Conservation (phyloP, 2,329 filamentous ascomycete genomes). For the Claviceps sp. region DNA sequence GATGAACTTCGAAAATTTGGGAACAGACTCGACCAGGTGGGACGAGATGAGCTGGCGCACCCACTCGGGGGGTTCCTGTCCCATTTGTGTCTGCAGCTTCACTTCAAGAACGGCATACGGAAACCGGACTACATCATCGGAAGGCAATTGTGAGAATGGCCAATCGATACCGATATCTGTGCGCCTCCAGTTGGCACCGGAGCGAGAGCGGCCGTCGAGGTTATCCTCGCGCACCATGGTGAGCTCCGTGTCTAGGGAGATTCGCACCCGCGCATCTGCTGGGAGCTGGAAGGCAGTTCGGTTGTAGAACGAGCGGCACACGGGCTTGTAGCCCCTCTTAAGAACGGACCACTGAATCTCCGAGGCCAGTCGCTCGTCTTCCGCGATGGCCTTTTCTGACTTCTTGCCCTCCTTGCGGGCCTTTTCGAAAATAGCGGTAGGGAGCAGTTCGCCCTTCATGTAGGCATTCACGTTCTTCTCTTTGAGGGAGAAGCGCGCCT, state of each 20-base stretch:
- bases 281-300: conserved; percentile 95
- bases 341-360: conserved; percentile 92
- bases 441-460: conserved; percentile 70
- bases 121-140: conserved; percentile 78
- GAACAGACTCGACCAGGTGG: conserved; percentile 94
- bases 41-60: conserved; percentile 85
- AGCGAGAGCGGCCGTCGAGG: conserved; percentile 60
- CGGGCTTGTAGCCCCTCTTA: conserved; percentile 73
- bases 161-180: conserved; percentile 97
- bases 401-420: conserved; percentile 92
- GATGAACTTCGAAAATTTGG: conserved; percentile 99
- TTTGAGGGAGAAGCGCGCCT: conserved; percentile 87
- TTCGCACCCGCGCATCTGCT: conserved; percentile 87
- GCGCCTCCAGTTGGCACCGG: conserved; percentile 85
- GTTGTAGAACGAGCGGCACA: conserved; percentile 95
- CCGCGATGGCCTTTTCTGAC: conserved; percentile 76
- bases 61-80: conserved; percentile 93
- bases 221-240: conserved; percentile 95
- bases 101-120: conserved; percentile 95
- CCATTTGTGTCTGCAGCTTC: conserved; percentile 91
- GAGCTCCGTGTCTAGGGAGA: conserved; percentile 91
- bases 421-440: conserved; percentile 88
- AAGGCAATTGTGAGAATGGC: conserved; percentile 78
- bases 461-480: conserved; percentile 97
- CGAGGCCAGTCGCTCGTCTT: conserved; percentile 76